phyloP scores from a whole-genome alignment of 164 flowering plant genomes.

The Kalanchoe fedtschenkoi region DNA sequence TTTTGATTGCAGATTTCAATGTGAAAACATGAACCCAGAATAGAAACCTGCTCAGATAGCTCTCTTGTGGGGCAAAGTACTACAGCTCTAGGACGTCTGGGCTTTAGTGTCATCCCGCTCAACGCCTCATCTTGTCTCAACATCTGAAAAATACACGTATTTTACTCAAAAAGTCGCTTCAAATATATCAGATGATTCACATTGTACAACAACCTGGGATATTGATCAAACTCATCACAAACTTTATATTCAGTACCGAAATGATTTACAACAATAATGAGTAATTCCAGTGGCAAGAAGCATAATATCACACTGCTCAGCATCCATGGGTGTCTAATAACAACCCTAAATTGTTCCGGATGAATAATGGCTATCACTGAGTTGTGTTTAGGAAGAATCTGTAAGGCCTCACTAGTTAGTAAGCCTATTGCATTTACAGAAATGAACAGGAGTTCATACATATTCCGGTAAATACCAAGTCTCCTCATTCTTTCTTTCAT shows the following conservation, averaged over 20 bases:
- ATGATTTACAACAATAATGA: no score
- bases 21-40: background rate
- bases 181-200: constrained; percentile 1
- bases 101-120: constrained; percentile 68
- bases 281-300: background rate
- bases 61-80: constrained; percentile 94
- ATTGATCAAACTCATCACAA: background rate
- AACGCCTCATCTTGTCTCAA: constrained; percentile 65
- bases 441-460: no score
- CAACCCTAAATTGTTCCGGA: no score
- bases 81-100: constrained; percentile 91
- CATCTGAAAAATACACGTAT: constrained; percentile 29
- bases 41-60: constrained; percentile 77
- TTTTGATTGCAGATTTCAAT: background rate
- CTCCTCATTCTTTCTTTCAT: no score
- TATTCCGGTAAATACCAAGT: no score
- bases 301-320: background rate
- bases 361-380: no score
- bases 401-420: no score
- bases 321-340: no score
- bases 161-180: background rate
- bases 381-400: no score
- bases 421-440: no score
- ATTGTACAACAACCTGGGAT: background rate
- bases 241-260: no score